A percentile compares a stretch with the other conserved stretches of the same genome.
These are phyloP conservation scores for Trebouxia gelatinosa DNA, from an alignment of 163 green algal species.

Conservation along the genomic window DNA sequence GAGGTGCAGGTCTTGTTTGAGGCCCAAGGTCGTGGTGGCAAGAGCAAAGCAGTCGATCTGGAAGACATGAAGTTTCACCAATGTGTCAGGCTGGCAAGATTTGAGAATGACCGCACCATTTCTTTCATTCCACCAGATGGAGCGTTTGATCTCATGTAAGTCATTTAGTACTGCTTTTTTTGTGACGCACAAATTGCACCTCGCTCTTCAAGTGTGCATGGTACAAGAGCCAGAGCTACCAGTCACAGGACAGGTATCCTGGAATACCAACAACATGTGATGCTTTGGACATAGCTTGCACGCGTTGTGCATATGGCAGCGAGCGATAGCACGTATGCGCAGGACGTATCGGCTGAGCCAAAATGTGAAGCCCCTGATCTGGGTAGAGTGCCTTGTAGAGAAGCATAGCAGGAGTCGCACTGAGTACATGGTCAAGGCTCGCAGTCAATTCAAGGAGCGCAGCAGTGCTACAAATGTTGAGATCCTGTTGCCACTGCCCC, in stretches of 20 bases:
- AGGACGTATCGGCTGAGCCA: slow-evolving; percentile 83
- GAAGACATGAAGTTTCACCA: slow-evolving; percentile 99
- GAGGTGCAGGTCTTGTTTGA: slow-evolving; percentile 82
- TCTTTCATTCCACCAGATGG: slow-evolving; percentile 98
- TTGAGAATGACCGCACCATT: slow-evolving; percentile 98
- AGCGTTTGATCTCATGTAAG: slow-evolving; percentile 95
- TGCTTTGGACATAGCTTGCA: too few species aligned
- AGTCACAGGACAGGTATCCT: too few species aligned
- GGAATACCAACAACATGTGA: too few species aligned
- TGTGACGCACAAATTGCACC: background rate
- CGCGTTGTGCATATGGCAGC: too few species aligned
- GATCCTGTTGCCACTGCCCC: slow-evolving; percentile 90
- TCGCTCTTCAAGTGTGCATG: too few species aligned
- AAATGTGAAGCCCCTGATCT: slow-evolving; percentile 92
- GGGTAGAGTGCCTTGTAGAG: slow-evolving; percentile 93
- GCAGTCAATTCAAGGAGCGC: slow-evolving; percentile 94
- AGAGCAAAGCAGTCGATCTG: slow-evolving; percentile 90
- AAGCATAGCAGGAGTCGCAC: slow-evolving; percentile 83
- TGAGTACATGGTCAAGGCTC: slow-evolving; percentile 95
- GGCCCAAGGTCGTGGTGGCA: slow-evolving; percentile 66
- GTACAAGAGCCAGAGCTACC: too few species aligned
- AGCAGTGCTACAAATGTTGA: slow-evolving; percentile 87
- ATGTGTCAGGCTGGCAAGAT: slow-evolving; percentile 92
- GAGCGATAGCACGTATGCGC: too few species aligned
- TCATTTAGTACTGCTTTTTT: background rate